These are phyloP conservation scores for Fusarium algeriense DNA, from an alignment of 2,329 filamentous ascomycete species.

Conservation along the genomic window DNA sequence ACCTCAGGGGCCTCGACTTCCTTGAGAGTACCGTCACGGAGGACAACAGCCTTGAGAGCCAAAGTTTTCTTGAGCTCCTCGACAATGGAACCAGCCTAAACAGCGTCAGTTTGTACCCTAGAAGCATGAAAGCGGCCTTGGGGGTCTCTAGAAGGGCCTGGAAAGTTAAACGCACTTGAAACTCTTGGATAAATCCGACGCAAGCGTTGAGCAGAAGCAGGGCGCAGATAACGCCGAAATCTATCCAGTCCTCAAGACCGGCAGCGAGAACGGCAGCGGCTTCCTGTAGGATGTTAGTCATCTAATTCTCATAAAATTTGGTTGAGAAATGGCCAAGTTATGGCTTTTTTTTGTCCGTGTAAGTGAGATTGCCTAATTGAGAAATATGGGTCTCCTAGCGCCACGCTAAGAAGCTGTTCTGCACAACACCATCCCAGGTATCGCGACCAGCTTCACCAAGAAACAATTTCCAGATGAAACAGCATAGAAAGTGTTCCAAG, in stretches of 20 bases:
- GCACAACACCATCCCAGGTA: neutral
- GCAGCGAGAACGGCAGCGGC: slow-evolving; percentile 83
- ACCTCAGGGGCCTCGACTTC: slow-evolving; percentile 87
- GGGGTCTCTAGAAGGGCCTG: no score
- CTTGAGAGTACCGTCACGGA: slow-evolving; percentile 80
- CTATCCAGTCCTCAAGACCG: slow-evolving; percentile 89
- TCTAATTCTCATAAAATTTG: neutral
- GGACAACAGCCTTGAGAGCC: slow-evolving; percentile 86
- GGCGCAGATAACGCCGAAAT: slow-evolving; percentile 91
- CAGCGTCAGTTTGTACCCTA: no score
- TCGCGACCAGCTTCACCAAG: neutral
- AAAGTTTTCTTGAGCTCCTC: slow-evolving; percentile 92
- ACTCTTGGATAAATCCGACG: slow-evolving; percentile 92
- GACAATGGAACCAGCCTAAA: slow-evolving; percentile 79
- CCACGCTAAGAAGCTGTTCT: neutral
- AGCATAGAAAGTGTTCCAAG: no score
- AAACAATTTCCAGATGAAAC: neutral
- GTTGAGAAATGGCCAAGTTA: neutral
- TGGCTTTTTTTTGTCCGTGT: neutral
- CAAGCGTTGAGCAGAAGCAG: slow-evolving; percentile 85
- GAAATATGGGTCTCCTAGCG: neutral
- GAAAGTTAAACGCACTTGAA: slow-evolving; percentile 60
- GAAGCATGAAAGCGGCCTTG: no score
- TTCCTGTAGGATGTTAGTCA: slow-evolving; percentile 52
- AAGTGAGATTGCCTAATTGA: neutral